Base-by-base conservation (phyloP, 805 yeast species). In the Ogataea sp. region DNA sequence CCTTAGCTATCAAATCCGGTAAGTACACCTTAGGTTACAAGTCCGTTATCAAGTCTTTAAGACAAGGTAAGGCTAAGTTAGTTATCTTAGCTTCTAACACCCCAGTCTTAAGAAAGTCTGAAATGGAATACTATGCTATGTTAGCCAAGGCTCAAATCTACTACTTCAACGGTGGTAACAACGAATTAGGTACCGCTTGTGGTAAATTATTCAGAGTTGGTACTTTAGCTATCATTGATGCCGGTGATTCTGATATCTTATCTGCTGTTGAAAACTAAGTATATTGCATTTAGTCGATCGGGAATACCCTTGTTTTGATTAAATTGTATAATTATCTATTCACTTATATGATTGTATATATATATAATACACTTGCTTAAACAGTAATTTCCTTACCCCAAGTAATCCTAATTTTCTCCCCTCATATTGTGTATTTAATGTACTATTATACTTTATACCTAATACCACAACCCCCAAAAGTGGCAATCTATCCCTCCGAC, bases 141-240 rank as follows among this genome's bases (percentile, higher is more conserved):
- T 83, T 93, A 71, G 84, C 97, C 70, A 90, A 89, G 86, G 85
- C 96, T 69, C 79, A 78, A 65, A 83, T 81, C 55, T 89, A 90
- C 93, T 94, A 89, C 89, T 93, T 89, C 95, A 93, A 83, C 75
- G 97, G 97, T 80, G 95, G 96, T 73, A 90, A 90, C 96, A 90
- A 90, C 77, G 97, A 90, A 78, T 86, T 90, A 67, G 97, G 97
- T 80, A 93, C 99, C 62, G 96, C 96, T 61, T 90, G 96, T 77
- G 99, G 99, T 89, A 90, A 86, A 75, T 87, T 93, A 66, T 93
- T 93, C 96, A 87, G 97, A 79, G 97, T 93, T 61, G 97, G 97
- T 79, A 90, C 89, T 65, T 76, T 93, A 64, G 77, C 97, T 64
- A 71, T 93, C 62, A 76, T 90, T 64, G 98, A 93, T 63, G 96